A percentile compares a stretch with the other conserved stretches of the same genome.
These are phyloP conservation scores for Aspergillus costaricaensis DNA, from an alignment of 2,329 filamentous ascomycete genomes.

Conservation along the genomic window DNA sequence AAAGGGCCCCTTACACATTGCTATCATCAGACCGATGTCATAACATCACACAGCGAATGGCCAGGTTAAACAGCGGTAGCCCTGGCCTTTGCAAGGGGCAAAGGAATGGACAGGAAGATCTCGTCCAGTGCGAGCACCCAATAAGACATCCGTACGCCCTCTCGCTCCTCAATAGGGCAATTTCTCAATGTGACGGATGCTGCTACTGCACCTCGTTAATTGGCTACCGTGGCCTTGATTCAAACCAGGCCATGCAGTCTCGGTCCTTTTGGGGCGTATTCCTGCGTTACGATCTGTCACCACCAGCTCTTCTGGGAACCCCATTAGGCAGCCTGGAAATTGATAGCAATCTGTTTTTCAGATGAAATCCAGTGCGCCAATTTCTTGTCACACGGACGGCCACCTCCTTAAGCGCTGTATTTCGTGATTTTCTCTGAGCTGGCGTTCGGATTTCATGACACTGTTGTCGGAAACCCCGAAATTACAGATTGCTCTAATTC, in stretches of 20 bases:
- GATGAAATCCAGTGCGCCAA: not conserved
- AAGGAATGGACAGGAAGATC: conserved; percentile 10
- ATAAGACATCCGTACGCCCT: conserved; percentile 13
- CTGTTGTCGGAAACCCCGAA: not conserved
- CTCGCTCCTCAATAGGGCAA: conserved; percentile 9
- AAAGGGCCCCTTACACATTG: conserved; percentile 3
- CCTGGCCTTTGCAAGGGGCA: conserved; percentile 13
- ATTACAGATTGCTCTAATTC: conserved; percentile 2
- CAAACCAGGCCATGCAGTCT: not conserved
- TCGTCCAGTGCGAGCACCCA: conserved; percentile 11
- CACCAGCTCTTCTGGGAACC: not conserved
- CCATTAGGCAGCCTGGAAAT: not conserved
- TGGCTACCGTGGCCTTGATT: conserved; percentile 6
- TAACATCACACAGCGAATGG: conserved; percentile 3
- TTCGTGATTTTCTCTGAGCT: not conserved
- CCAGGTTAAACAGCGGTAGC: conserved; percentile 1
- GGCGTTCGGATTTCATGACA: not conserved
- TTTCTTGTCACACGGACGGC: not conserved
- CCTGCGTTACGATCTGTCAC: conserved; percentile 2
- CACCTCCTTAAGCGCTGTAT: not conserved
- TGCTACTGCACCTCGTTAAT: conserved; percentile 9
- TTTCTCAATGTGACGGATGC: conserved; percentile 11
- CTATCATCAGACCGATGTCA: conserved; percentile 5
- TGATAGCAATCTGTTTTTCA: not conserved
- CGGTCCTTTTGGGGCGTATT: not conserved